These are phyloP conservation scores for Vicia sativa DNA, from an alignment of 306 rosid species.

Conservation along the genomic window DNA sequence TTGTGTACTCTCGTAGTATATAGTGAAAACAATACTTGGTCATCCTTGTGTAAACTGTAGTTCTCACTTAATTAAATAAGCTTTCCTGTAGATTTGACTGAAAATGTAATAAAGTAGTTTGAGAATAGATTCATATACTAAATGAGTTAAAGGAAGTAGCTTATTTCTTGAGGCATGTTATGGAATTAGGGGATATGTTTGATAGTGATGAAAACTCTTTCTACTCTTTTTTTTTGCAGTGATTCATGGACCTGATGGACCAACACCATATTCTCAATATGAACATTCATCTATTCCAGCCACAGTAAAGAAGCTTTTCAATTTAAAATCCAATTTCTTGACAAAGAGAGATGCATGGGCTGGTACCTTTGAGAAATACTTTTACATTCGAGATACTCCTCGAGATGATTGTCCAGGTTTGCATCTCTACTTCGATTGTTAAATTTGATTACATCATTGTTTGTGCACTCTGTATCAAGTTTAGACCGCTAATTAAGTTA, in stretches of 20 bases:
- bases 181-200: neutral
- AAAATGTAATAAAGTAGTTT: constrained; percentile 23
- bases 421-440: constrained; percentile 20
- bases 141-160: constrained; percentile 5
- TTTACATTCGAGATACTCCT: constrained; percentile 70
- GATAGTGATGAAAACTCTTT: constrained; percentile 11
- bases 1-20: constrained; percentile 1
- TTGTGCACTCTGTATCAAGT: neutral
- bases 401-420: constrained; percentile 96
- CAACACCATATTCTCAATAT: constrained; percentile 73
- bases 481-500: neutral
- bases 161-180: constrained; percentile 1
- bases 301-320: constrained; percentile 90
- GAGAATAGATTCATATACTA: neutral
- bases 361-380: constrained; percentile 80
- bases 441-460: neutral
- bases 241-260: constrained; percentile 82
- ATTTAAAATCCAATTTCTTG: constrained; percentile 88
- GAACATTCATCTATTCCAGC: constrained; percentile 95
- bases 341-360: constrained; percentile 99
- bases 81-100: constrained; percentile 20
- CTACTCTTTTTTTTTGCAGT: constrained; percentile 50
- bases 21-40: constrained; percentile 21
- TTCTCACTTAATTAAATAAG: constrained; percentile 30
- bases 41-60: constrained; percentile 37